Conservation (phyloP, 345 rosid species). For the Rhodamnia argentea region DNA sequence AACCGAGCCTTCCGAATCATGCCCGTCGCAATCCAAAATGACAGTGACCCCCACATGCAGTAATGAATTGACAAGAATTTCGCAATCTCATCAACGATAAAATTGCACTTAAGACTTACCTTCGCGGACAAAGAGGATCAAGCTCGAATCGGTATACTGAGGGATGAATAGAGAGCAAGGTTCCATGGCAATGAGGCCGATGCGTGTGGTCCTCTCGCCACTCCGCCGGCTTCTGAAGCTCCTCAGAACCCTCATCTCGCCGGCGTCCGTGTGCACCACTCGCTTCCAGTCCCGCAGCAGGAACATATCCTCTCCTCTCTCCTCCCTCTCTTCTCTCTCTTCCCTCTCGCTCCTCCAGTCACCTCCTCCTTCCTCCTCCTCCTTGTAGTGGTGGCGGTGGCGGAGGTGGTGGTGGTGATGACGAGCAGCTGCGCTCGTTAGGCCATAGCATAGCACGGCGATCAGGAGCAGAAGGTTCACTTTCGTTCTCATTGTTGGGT, state of each 20-base stretch:
- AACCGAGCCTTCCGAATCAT: not conserved
- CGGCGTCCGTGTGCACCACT: constrained; percentile 70
- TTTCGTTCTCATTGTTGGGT: not conserved
- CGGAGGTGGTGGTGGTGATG: not conserved
- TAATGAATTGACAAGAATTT: too few species aligned
- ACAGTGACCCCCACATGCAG: not conserved
- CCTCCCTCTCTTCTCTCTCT: not conserved
- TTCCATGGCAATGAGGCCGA: constrained; percentile 85
- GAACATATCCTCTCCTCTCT: constrained; percentile 22
- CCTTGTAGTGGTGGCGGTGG: not conserved
- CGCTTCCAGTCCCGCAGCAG: constrained; percentile 41
- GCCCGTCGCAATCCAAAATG: not conserved
- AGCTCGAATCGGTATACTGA: constrained; percentile 65
- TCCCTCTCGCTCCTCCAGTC: not conserved
- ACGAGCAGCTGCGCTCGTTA: not conserved
- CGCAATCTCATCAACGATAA: not conserved
- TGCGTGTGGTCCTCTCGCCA: constrained; percentile 48
- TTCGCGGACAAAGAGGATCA: constrained; percentile 60
- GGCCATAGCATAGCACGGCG: not conserved
- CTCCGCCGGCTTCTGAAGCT: constrained; percentile 25
- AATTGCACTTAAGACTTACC: constrained; percentile 12
- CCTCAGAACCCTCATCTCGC: constrained; percentile 53
- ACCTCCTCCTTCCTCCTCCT: not conserved
- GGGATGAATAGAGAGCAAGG: constrained; percentile 72
- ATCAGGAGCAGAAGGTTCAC: not conserved